Evolutionary conservation across 1,284 basidiomycete genomes (phyloP).

Genomic region (Ustilago curta): DNA sequence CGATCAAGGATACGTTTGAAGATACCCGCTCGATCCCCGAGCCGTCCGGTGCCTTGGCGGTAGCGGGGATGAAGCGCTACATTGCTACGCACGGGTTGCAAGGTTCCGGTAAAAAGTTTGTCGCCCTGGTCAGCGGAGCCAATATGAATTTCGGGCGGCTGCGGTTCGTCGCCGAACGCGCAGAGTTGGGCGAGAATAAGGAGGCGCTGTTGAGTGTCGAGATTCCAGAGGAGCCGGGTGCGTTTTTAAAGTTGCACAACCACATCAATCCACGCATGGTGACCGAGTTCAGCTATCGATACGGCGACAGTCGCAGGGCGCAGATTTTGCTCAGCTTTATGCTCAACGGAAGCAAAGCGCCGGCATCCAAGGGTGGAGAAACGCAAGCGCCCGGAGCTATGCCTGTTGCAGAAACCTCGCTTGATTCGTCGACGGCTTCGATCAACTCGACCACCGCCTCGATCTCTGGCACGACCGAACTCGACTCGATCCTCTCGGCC

Average conservation of each 20-base stretch:
- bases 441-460: neutral
- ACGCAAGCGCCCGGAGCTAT: conserved; percentile 24
- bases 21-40: conserved; percentile 76
- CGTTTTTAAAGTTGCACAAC: conserved; percentile 87
- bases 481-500: conserved; percentile 68
- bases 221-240: conserved; percentile 91
- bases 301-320: conserved; percentile 73
- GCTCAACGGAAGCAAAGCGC: conserved; percentile 71
- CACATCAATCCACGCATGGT: conserved; percentile 89
- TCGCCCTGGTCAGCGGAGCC: conserved; percentile 91
- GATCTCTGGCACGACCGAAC: conserved; percentile 24
- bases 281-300: conserved; percentile 98
- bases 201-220: conserved; percentile 93
- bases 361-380: conserved; percentile 1
- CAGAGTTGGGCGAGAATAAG: conserved; percentile 92
- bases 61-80: conserved; percentile 92
- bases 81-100: conserved; percentile 84
- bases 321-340: conserved; percentile 93
- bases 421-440: conserved; percentile 9
- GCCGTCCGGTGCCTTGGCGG: conserved; percentile 92
- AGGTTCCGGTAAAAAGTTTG: conserved; percentile 86
- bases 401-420: conserved; percentile 19
- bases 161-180: conserved; percentile 96
- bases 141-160: conserved; percentile 99
- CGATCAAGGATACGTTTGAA: conserved; percentile 99